Percentiles rank a stretch among this genome's conserved stretches.
These are phyloP conservation scores for Forsythia suspensa DNA, from an alignment of 257 asterid genomes.

Conservation along the genomic window DNA sequence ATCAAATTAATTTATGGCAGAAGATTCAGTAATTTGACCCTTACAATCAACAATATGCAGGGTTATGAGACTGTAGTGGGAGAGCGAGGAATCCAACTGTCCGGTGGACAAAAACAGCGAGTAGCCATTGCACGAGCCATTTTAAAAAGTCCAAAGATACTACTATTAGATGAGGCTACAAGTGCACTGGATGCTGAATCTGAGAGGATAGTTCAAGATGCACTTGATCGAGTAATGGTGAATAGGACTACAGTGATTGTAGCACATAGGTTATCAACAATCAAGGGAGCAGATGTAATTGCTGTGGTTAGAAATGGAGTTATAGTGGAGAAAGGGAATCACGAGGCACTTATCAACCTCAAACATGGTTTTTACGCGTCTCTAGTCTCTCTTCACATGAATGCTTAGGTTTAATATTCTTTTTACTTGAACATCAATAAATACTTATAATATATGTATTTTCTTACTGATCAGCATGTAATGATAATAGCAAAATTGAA, in stretches of 20 bases:
- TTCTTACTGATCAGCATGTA: background rate
- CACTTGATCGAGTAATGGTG: slow-evolving; percentile 61
- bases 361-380: slow-evolving; percentile 60
- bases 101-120: slow-evolving; percentile 76
- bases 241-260: slow-evolving; percentile 60
- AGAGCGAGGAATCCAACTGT: slow-evolving; percentile 68
- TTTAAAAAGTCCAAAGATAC: slow-evolving; percentile 58
- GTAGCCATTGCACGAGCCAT: slow-evolving; percentile 76
- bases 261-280: slow-evolving; percentile 72
- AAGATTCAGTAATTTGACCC: background rate
- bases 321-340: slow-evolving; percentile 63
- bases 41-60: slow-evolving; percentile 19
- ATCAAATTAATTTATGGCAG: background rate
- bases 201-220: slow-evolving; percentile 68
- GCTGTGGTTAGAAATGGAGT: slow-evolving; percentile 61
- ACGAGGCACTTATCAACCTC: slow-evolving; percentile 40
- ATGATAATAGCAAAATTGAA: background rate
- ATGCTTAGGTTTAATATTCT: slow-evolving; percentile 18
- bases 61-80: slow-evolving; percentile 73
- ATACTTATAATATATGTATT: background rate
- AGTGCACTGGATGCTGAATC: slow-evolving; percentile 80
- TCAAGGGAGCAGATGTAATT: slow-evolving; percentile 58
- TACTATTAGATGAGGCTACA: slow-evolving; percentile 67
- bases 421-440: background rate
- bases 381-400: slow-evolving; percentile 50